These are phyloP conservation scores for Mycena polygramma DNA, from an alignment of 768 basidiomycete species.

Conservation along the genomic window DNA sequence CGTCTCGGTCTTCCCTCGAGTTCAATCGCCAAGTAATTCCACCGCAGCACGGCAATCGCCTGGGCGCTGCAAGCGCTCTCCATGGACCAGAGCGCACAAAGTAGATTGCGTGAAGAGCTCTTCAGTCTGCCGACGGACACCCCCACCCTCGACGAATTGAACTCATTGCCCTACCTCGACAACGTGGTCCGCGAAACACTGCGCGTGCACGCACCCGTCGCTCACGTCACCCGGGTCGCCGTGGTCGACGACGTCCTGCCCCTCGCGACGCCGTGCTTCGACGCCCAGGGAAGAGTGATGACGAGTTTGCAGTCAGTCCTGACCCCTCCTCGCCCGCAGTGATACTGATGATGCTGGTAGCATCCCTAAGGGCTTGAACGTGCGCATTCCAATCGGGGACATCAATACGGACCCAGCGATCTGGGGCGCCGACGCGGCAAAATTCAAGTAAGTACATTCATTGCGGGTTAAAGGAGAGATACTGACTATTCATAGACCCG, in stretches of 20 bases:
- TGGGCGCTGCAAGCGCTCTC: constrained; percentile 61
- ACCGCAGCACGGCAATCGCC: constrained; percentile 36
- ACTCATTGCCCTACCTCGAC: constrained; percentile 34
- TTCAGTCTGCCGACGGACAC: constrained; percentile 47
- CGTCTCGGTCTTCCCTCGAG: no score
- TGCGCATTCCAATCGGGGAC: constrained; percentile 46
- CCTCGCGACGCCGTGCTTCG: constrained; percentile 40
- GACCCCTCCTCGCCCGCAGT: no score
- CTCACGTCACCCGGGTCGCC: constrained; percentile 42
- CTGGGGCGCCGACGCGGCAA: constrained; percentile 47
- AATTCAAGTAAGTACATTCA: constrained; percentile 44
- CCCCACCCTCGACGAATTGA: constrained; percentile 59
- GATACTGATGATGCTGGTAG: not conserved
- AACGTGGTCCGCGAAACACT: constrained; percentile 25
- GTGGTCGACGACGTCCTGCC: constrained; percentile 46
- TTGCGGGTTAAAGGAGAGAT: not conserved
- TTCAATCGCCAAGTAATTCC: not conserved
- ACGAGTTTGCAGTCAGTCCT: constrained; percentile 9
- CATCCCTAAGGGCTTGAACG: constrained; percentile 42
- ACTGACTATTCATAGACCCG: constrained; percentile 49
- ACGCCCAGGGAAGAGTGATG: constrained; percentile 40
- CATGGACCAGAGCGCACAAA: constrained; percentile 52
- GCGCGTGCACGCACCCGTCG: constrained; percentile 42
- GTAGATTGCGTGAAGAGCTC: constrained; percentile 59
- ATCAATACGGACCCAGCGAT: constrained; percentile 40